These are phyloP conservation scores for Hanseniaspora mollemarum DNA, from an alignment of 805 yeast species.

Conservation along the genomic window DNA sequence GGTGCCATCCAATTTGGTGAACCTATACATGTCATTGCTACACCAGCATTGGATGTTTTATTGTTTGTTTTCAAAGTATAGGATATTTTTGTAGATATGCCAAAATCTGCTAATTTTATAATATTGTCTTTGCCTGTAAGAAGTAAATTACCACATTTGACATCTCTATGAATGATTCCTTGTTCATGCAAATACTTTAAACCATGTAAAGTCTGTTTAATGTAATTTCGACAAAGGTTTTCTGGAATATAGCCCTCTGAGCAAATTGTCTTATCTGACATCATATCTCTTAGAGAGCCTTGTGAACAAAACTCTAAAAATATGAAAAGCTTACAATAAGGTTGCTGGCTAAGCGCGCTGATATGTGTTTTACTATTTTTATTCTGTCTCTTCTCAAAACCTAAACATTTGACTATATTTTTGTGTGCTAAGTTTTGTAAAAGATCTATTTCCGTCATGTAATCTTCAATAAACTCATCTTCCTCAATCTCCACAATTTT, in stretches of 20 bases:
- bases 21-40: slow-evolving; percentile 57
- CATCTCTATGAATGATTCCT: slow-evolving; percentile 82
- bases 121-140: slow-evolving; percentile 50
- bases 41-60: slow-evolving; percentile 12
- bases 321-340: slow-evolving; percentile 49
- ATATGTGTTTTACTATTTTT: not conserved
- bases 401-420: slow-evolving; percentile 84
- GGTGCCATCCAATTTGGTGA: slow-evolving; percentile 99
- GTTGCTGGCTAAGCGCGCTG: not conserved
- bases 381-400: slow-evolving; percentile 62
- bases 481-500: slow-evolving; percentile 61
- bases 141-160: slow-evolving; percentile 84
- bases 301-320: slow-evolving; percentile 63
- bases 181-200: slow-evolving; percentile 59
- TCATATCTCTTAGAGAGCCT: slow-evolving; percentile 46
- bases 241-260: slow-evolving; percentile 43
- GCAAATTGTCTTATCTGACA: slow-evolving; percentile 19
- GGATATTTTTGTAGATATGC: slow-evolving; percentile 76
- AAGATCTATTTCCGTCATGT: slow-evolving; percentile 55
- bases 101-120: slow-evolving; percentile 89
- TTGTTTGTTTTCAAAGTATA: slow-evolving; percentile 25
- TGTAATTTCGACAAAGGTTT: slow-evolving; percentile 46
- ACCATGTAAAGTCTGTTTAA: slow-evolving; percentile 62
- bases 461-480: slow-evolving; percentile 53
- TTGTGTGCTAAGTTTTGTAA: slow-evolving; percentile 71